Conservation (phyloP, 108 stramenopile species). For the Cafeteria roenbergensis region DNA sequence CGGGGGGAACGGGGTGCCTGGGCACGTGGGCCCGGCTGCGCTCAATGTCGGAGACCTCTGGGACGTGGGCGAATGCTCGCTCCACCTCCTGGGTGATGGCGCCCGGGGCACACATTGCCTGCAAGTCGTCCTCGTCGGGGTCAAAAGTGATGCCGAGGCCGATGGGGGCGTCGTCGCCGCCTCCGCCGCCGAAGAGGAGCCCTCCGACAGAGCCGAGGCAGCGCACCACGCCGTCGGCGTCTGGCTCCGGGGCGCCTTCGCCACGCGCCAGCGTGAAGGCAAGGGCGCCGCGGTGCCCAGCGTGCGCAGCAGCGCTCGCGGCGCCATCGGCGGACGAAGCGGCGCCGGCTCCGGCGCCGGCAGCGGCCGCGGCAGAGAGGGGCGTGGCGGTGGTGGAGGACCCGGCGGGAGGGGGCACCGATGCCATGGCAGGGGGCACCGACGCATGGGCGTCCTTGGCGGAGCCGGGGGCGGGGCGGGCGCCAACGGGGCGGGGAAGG, state of each 20-base stretch:
- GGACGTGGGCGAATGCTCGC: too few species aligned
- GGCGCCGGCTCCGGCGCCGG: neutral
- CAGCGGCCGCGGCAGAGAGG: too few species aligned
- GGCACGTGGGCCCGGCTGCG: conserved; percentile 62
- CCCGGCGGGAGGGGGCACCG: too few species aligned
- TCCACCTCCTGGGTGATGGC: too few species aligned
- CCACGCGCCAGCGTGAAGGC: conserved; percentile 5
- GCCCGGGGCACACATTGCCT: neutral
- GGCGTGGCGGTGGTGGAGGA: too few species aligned
- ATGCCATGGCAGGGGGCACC: too few species aligned
- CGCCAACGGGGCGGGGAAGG: too few species aligned
- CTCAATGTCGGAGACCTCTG: conserved; percentile 14
- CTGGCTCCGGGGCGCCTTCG: conserved; percentile 12
- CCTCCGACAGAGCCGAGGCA: neutral
- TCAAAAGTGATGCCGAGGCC: conserved; percentile 3
- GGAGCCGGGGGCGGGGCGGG: too few species aligned
- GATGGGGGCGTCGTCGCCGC: neutral
- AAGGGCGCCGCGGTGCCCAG: neutral
- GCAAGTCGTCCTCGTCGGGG: neutral
- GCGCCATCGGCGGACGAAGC: conserved; percentile 35
- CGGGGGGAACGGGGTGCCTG: conserved; percentile 76
- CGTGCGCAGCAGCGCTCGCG: conserved; percentile 13
- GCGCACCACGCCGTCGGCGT: neutral
- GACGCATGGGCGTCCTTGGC: too few species aligned
- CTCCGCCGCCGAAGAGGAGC: neutral